Evolutionary conservation across 2,329 filamentous ascomycete genomes (phyloP), one percentile per base, ranked within the genome.

Genomic region (Dendryphion nanum): DNA sequence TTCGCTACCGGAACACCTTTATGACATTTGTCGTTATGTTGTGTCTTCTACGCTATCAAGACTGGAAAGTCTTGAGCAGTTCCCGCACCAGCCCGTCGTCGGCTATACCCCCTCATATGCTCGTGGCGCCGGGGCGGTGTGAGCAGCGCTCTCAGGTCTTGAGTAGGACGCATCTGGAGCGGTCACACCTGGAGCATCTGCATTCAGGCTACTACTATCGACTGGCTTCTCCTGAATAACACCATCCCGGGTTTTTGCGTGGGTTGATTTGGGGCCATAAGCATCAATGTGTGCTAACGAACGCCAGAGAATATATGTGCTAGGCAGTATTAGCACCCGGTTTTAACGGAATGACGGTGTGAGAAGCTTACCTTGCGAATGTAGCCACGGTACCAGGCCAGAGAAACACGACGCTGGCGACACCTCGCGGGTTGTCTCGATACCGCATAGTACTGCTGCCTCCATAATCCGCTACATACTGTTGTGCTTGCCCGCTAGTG

Each of bases 301-400:
- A 12, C 54, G 45, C 59, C 65, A 70, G 18, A 72, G 48, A 2
- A 71, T 39, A 14, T 61, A 50, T 14, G 65, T 66, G 47, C 68
- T 71, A 40, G 23, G n/a, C n/a, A 8, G n/a, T 40, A 23, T 30
- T 4, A 14, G 30, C 13, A n/a, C 34, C 12, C 12, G 13, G 7
- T 16, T 8, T 5, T 30, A 23, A 31, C 8, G 36, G 16, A 15
- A 13, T 13, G 13, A 14, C 26, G 24, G 15, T 4, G 15, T 17
- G 35, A 39, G 31, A 40, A 45, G 31, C 45, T 73, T 70, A 70
- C 73, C 5, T 26, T 8, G 67, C 67, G 38, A 76, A 64, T 0
- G 75, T 74, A 13, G 64, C 67, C 2, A 76, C 40, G 50, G 71
- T 69, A 0, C 76, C 77, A 1, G 71, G 61, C 77, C 77, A 81